These are phyloP conservation scores for Tylopilus sp. DNA, from an alignment of 1,284 basidiomycete genomes.

Conservation along the genomic window DNA sequence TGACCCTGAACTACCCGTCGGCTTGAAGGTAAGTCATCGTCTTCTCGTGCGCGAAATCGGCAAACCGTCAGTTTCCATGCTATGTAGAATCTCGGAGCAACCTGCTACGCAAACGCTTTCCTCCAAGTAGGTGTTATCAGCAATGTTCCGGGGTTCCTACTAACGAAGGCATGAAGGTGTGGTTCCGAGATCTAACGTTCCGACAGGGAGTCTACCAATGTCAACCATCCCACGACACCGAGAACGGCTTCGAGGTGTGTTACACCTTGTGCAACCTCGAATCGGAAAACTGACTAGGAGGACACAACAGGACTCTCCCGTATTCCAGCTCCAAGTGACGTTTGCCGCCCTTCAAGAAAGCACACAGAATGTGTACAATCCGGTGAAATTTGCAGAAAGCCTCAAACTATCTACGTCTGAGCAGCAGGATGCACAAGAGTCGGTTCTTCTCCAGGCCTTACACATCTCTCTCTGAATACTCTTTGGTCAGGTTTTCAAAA, in stretches of 20 bases:
- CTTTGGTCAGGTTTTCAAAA: slow-evolving; percentile 75
- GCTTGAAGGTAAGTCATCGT: slow-evolving; percentile 57
- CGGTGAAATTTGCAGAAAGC: slow-evolving; percentile 77
- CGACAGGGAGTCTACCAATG: slow-evolving; percentile 55
- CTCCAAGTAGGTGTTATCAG: slow-evolving; percentile 57
- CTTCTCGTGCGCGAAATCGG: background rate
- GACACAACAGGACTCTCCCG: slow-evolving; percentile 61
- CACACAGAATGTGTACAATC: slow-evolving; percentile 70
- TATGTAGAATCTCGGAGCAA: slow-evolving; percentile 83
- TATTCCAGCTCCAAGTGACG: slow-evolving; percentile 70
- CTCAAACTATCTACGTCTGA: slow-evolving; percentile 74
- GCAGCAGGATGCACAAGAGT: slow-evolving; percentile 96
- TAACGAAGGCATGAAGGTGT: slow-evolving; percentile 41
- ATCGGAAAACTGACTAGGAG: slow-evolving; percentile 9
- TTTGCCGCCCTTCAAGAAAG: slow-evolving; percentile 82
- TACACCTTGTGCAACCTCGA: background rate
- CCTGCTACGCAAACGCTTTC: slow-evolving; percentile 90
- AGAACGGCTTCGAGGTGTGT: slow-evolving; percentile 53
- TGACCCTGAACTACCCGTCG: slow-evolving; percentile 64
- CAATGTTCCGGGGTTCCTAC: background rate
- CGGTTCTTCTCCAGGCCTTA: slow-evolving; percentile 24
- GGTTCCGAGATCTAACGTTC: slow-evolving; percentile 61
- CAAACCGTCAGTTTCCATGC: background rate
- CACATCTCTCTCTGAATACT: slow-evolving; percentile 11
- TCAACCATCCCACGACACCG: slow-evolving; percentile 40